phyloP scores from a whole-genome alignment of 257 asterid genomes.

The Plantago elongata region DNA sequence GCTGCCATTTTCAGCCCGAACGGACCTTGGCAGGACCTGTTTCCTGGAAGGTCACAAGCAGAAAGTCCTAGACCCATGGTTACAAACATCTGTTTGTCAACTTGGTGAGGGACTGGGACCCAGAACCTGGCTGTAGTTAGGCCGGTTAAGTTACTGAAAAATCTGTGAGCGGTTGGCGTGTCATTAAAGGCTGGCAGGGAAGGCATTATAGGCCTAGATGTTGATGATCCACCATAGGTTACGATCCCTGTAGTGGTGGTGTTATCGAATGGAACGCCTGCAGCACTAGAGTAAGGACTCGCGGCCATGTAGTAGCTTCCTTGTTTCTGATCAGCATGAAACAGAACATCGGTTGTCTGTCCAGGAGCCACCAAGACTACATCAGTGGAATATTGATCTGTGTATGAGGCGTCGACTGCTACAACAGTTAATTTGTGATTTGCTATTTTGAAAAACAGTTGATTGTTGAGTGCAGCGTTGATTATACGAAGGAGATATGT shows the following conservation, averaged over 20 bases:
- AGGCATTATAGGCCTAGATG: slow-evolving; percentile 48
- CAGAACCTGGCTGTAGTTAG: slow-evolving; percentile 47
- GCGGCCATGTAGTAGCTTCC: slow-evolving; percentile 72
- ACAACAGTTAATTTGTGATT: slow-evolving; percentile 57
- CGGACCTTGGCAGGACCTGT: slow-evolving; percentile 42
- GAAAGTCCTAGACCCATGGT: slow-evolving; percentile 50
- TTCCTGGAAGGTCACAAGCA: slow-evolving; percentile 38
- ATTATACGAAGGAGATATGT: slow-evolving; percentile 64
- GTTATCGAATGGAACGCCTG: slow-evolving; percentile 26
- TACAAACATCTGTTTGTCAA: slow-evolving; percentile 55
- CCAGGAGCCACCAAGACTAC: slow-evolving; percentile 59
- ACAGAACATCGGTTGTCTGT: slow-evolving; percentile 60
- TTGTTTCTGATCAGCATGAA: slow-evolving; percentile 42
- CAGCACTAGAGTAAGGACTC: slow-evolving; percentile 40
- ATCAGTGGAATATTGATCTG: slow-evolving; percentile 57
- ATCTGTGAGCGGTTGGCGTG: slow-evolving; percentile 59
- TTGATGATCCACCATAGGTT: slow-evolving; percentile 27
- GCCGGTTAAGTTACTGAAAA: slow-evolving; percentile 45
- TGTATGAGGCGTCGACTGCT: slow-evolving; percentile 59
- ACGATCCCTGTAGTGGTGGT: slow-evolving; percentile 55
- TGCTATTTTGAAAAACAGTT: slow-evolving; percentile 60
- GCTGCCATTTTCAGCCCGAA: slow-evolving; percentile 42
- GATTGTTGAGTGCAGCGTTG: slow-evolving; percentile 68
- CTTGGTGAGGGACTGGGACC: slow-evolving; percentile 33
- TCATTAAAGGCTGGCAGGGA: slow-evolving; percentile 59